phyloP scores from a whole-genome alignment of 768 basidiomycete species.

The Tulasnella sp. region DNA sequence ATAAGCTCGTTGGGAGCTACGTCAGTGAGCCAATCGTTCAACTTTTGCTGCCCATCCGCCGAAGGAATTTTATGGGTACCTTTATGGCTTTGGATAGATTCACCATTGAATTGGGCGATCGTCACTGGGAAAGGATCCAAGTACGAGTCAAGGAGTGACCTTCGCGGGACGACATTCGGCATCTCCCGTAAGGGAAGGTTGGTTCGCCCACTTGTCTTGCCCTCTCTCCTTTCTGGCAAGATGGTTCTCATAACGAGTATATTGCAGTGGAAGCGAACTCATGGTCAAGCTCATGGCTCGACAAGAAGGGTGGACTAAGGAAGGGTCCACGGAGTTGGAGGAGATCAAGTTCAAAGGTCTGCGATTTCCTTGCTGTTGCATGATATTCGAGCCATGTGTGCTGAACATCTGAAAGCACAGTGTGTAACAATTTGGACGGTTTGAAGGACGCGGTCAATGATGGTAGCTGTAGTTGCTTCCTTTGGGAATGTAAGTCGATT shows the following conservation, averaged over 20 bases:
- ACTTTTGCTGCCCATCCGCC: slow-evolving; percentile 44
- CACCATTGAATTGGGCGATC: slow-evolving; percentile 55
- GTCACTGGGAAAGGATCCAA: slow-evolving; percentile 68
- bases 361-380: slow-evolving; percentile 10
- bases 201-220: slow-evolving; percentile 9
- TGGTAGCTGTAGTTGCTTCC: slow-evolving; percentile 78
- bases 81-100: too few relatives aligned
- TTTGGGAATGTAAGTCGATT: slow-evolving; percentile 63
- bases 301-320: slow-evolving; percentile 68
- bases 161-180: slow-evolving; percentile 74
- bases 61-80: too few relatives aligned
- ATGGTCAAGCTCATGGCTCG: slow-evolving; percentile 95
- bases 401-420: slow-evolving; percentile 34
- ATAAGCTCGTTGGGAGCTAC: slow-evolving; percentile 88
- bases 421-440: slow-evolving; percentile 72
- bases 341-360: slow-evolving; percentile 50
- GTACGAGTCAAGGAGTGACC: slow-evolving; percentile 59
- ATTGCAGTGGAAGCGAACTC: slow-evolving; percentile 67
- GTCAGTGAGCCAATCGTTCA: slow-evolving; percentile 61
- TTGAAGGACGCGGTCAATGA: slow-evolving; percentile 82
- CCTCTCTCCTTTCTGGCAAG: not conserved
- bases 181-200: slow-evolving; percentile 84
- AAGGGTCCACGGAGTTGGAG: slow-evolving; percentile 32
- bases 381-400: not conserved
- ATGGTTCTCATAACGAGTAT: not conserved